Evolutionary conservation across 1,284 basidiomycete genomes (phyloP).

Genomic region (Papiliotrema laurentii): DNA sequence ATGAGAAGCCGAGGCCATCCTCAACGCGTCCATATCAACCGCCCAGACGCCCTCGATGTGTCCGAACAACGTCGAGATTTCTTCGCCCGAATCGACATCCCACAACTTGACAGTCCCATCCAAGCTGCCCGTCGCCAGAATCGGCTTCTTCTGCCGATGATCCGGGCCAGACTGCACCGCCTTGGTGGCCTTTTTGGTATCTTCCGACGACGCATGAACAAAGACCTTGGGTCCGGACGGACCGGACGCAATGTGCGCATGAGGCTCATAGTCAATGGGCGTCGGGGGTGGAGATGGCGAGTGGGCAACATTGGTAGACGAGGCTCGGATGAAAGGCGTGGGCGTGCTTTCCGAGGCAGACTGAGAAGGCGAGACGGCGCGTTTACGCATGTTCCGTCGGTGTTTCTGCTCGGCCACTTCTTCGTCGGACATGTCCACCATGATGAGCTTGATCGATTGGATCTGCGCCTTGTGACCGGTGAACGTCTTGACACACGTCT

Average conservation of each 20-base stretch:
- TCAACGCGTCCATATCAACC: slow-evolving; percentile 84
- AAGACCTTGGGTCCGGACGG: slow-evolving; percentile 27
- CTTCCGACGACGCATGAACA: slow-evolving; percentile 27
- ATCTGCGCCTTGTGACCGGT: slow-evolving; percentile 92
- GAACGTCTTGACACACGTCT: slow-evolving; percentile 79
- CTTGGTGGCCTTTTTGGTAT: not conserved
- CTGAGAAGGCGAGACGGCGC: slow-evolving; percentile 2
- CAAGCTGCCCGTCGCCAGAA: slow-evolving; percentile 83
- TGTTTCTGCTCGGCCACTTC: slow-evolving; percentile 20
- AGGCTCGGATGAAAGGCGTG: slow-evolving; percentile 8
- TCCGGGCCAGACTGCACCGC: slow-evolving; percentile 6
- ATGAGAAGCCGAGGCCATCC: slow-evolving; percentile 87
- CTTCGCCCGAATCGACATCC: slow-evolving; percentile 85
- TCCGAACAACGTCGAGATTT: slow-evolving; percentile 78
- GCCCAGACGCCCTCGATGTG: slow-evolving; percentile 93
- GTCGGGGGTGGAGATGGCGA: slow-evolving; percentile 9
- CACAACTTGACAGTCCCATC: slow-evolving; percentile 97
- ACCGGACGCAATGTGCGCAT: slow-evolving; percentile 11
- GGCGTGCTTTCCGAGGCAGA: too few species aligned
- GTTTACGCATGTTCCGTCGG: slow-evolving; percentile 3
- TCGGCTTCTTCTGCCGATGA: slow-evolving; percentile 14
- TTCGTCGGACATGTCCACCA: slow-evolving; percentile 53
- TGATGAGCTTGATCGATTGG: slow-evolving; percentile 79
- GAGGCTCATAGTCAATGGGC: slow-evolving; percentile 22
- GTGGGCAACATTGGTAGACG: slow-evolving; percentile 4